phyloP scores from a whole-genome alignment of 2,329 filamentous ascomycete species.

The Ascocoryne sarcoides region DNA sequence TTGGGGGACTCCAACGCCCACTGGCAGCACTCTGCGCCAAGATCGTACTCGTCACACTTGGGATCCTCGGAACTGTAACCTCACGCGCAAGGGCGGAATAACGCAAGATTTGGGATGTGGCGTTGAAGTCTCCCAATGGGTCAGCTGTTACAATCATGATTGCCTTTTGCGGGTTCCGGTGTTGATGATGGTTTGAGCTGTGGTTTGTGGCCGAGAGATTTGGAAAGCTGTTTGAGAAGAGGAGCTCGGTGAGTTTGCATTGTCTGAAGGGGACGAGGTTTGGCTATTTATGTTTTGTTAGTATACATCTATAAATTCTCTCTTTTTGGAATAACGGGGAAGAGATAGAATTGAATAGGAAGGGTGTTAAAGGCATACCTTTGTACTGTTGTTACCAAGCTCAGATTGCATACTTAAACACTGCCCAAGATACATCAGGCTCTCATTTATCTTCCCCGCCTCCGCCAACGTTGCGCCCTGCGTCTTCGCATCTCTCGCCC shows the following conservation, averaged over 20 bases:
- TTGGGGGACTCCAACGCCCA: conserved; percentile 12
- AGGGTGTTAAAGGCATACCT: conserved; percentile 41
- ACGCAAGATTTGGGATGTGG: conserved; percentile 88
- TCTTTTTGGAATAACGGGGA: neutral
- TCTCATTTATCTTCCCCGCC: conserved; percentile 97
- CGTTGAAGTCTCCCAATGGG: conserved; percentile 87
- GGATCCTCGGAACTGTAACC: conserved; percentile 82
- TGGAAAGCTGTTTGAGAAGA: conserved; percentile 82
- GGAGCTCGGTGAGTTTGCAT: conserved; percentile 75
- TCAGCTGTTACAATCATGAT: conserved; percentile 97
- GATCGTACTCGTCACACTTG: conserved; percentile 71
- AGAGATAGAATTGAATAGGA: neutral
- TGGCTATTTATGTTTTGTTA: conserved; percentile 39
- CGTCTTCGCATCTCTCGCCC: conserved; percentile 88
- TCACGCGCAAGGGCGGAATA: conserved; percentile 91
- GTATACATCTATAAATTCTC: neutral
- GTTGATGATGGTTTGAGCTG: conserved; percentile 23
- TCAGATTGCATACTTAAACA: conserved; percentile 94
- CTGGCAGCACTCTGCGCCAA: conserved; percentile 17
- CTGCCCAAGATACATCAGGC: conserved; percentile 94
- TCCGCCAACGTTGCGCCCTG: conserved; percentile 86
- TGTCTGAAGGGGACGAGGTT: conserved; percentile 71
- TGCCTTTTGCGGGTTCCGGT: conserved; percentile 69
- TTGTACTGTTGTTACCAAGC: conserved; percentile 55
- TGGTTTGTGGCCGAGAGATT: conserved; percentile 8